Evolutionary conservation across 345 rosid genomes (phyloP).

Genomic region (Passiflora organensis): DNA sequence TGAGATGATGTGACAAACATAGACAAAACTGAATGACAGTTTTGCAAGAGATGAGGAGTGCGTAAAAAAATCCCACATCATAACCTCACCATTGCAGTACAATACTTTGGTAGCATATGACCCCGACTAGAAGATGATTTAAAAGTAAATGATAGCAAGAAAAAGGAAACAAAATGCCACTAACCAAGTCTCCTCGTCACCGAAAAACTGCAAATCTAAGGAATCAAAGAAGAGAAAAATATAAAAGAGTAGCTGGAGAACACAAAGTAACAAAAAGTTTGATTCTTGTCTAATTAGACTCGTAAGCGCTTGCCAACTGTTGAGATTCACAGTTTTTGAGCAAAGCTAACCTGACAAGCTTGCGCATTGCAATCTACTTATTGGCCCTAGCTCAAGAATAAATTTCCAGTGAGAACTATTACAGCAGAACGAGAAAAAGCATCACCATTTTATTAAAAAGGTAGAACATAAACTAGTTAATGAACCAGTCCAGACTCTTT

Average conservation of each 20-base stretch:
- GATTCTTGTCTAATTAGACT: slow-evolving; percentile 7
- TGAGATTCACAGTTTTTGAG: background rate
- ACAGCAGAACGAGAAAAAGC: too few relatives aligned
- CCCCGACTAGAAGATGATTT: too few relatives aligned
- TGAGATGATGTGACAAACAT: too few relatives aligned
- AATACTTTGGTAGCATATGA: too few relatives aligned
- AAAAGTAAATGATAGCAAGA: too few relatives aligned
- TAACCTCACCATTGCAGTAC: too few relatives aligned
- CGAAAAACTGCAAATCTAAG: background rate
- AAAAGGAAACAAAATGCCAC: too few relatives aligned
- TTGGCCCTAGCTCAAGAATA: background rate
- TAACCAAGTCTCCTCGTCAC: too few relatives aligned
- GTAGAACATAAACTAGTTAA: background rate
- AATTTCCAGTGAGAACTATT: too few relatives aligned
- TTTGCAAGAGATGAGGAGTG: too few relatives aligned
- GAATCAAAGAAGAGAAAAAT: background rate
- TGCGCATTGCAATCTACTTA: background rate
- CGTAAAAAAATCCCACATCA: too few relatives aligned
- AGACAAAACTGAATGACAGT: too few relatives aligned
- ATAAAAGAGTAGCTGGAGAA: background rate
- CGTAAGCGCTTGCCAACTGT: background rate
- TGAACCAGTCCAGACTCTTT: background rate
- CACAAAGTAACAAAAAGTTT: background rate
- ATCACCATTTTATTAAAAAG: background rate
- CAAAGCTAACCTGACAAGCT: background rate